Base-by-base conservation (phyloP, 345 rosid genomes). In the Cardiospermum halicacabum region DNA sequence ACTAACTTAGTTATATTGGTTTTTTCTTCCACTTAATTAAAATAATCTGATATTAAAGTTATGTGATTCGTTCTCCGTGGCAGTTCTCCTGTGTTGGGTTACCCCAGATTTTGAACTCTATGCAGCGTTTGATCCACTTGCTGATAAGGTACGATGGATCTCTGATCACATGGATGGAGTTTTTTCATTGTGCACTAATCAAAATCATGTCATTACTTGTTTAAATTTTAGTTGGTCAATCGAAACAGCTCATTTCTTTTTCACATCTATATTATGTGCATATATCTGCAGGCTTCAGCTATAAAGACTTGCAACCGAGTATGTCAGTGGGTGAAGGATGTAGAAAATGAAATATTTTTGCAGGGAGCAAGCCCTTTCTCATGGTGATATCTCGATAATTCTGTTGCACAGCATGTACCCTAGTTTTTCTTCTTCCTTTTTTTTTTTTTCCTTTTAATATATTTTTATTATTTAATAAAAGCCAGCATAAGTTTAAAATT, bases 331-430 rank as follows among this genome's bases (percentile, higher is more conserved):
- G 98, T 95, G 69, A 91, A 87, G 81, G 94, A 86, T 58, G 91
- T 89, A 47, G 99, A 95, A 75, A 91, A 95, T 75, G 99, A 95
- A 70, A 85, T 89, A 19, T 91, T 95, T 79, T 74, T 88, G 77
- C 90, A 89, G 78, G 98, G 97, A 84, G 96, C 96, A 27, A 89
- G 90, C 81, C 96, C 99, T 53, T 95, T 91, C 57, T 85, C 99
- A 53, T 95, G 99, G 99, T 91, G 87, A 91, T 27, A 40, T 63
- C 48, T 57, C 65, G 39, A 26, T 43, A 32, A 42, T 64, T 47
- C 37, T 65, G 78, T 69, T 67, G 31, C 39, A 53, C 65, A 60
- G 62, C 26, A 24, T 77, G 77, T 81, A 81, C 58, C 68, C 68
- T 68, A 58, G 66, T 69, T 64, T 71, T 70, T n/a, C n/a, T n/a